Percentiles rank a stretch among this genome's conserved stretches.
Evolutionary conservation across 1,139 yeast species (phyloP).

Genomic region (Pichia sp.): DNA sequence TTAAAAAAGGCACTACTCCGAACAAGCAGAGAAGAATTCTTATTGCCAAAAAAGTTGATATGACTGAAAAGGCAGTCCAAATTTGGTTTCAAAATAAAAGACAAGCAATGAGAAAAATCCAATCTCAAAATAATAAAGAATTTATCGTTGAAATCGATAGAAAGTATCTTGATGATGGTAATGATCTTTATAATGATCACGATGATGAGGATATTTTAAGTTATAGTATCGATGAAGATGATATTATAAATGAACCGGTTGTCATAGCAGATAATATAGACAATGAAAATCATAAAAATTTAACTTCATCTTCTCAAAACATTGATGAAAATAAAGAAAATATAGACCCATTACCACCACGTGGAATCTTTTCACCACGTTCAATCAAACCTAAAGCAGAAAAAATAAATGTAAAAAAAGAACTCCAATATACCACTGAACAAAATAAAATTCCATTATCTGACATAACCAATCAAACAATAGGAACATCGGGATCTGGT

Average conservation of each 20-base stretch:
- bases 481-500: conserved; percentile 9
- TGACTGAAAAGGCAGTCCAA: conserved; percentile 97
- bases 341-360: conserved; percentile 22
- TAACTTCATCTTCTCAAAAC: not conserved
- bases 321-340: conserved; percentile 10
- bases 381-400: conserved; percentile 1
- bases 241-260: not conserved
- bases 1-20: conserved; percentile 72
- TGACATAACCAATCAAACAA: conserved; percentile 10
- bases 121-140: conserved; percentile 10
- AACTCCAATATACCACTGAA: not conserved
- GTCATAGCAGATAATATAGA: too few relatives aligned
- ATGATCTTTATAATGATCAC: conserved; percentile 1
- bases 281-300: too few relatives aligned
- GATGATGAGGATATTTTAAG: not conserved
- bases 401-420: too few relatives aligned
- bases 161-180: not conserved
- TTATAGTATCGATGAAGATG: not conserved
- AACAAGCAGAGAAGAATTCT: conserved; percentile 66
- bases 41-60: conserved; percentile 71
- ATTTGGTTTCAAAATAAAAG: conserved; percentile 97
- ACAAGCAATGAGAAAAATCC: conserved; percentile 61
- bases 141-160: conserved; percentile 3
- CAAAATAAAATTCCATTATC: conserved; percentile 6
- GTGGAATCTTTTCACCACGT: conserved; percentile 22